These are phyloP conservation scores for Aspergillus sp. DNA, from an alignment of 2,329 filamentous ascomycete species.

Conservation along the genomic window DNA sequence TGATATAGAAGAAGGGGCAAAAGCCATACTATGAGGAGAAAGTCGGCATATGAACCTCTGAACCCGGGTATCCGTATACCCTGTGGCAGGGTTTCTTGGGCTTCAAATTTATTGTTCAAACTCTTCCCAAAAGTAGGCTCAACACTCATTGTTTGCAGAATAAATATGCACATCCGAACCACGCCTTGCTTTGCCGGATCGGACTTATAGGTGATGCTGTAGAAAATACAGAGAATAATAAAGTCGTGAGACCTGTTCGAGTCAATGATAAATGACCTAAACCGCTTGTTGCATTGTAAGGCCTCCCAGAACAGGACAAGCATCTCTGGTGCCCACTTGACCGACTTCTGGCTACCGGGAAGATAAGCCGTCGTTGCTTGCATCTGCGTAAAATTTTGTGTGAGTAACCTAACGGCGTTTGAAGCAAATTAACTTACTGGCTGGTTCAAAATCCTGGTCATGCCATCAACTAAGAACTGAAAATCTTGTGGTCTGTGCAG, in stretches of 20 bases:
- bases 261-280: constrained; percentile 94
- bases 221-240: constrained; percentile 84
- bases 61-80: constrained; percentile 83
- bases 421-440: constrained; percentile 50
- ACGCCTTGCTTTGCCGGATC: constrained; percentile 87
- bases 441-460: constrained; percentile 88
- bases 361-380: constrained; percentile 87
- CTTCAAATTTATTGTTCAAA: constrained; percentile 84
- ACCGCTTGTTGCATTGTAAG: constrained; percentile 95
- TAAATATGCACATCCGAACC: constrained; percentile 95
- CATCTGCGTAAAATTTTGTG: constrained; percentile 48
- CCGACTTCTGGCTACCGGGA: constrained; percentile 74
- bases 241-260: constrained; percentile 93
- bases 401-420: constrained; percentile 9
- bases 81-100: constrained; percentile 80
- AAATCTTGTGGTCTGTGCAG: constrained; percentile 94
- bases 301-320: constrained; percentile 98
- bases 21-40: constrained; percentile 71
- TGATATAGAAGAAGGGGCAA: not conserved
- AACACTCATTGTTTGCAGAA: constrained; percentile 90
- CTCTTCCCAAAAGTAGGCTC: constrained; percentile 88
- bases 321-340: constrained; percentile 91
- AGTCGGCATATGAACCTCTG: constrained; percentile 87
- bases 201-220: constrained; percentile 83
- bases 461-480: constrained; percentile 93